Conservation (phyloP, 139 green algal species). For the Nannochloris sp. region DNA sequence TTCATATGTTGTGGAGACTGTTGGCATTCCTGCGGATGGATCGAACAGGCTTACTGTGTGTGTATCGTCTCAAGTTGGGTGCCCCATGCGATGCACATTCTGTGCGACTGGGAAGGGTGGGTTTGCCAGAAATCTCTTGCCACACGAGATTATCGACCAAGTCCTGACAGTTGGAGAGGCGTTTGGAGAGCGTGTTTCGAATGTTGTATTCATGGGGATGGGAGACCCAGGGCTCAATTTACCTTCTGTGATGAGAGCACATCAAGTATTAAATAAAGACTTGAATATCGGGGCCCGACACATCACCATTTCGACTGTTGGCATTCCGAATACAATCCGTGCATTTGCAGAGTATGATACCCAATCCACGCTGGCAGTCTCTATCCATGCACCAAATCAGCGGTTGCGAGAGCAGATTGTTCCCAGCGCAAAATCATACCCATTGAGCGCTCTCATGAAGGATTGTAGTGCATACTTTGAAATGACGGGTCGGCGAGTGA, state of each 20-base stretch:
- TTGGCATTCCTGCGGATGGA: conserved; percentile 50
- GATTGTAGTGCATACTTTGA: conserved; percentile 70
- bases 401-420: conserved; percentile 57
- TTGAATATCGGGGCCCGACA: conserved; percentile 75
- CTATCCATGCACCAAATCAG: conserved; percentile 64
- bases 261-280: conserved; percentile 65
- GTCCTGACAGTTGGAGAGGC: conserved; percentile 53
- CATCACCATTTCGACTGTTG: conserved; percentile 98
- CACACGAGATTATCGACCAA: conserved; percentile 92
- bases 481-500: conserved; percentile 74
- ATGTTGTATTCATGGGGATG: conserved; percentile 94
- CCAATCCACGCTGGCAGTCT: conserved; percentile 72
- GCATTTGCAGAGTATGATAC: conserved; percentile 48
- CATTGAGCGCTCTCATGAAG: conserved; percentile 64
- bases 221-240: conserved; percentile 93
- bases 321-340: conserved; percentile 53
- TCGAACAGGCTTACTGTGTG: conserved; percentile 78
- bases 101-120: conserved; percentile 95
- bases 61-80: conserved; percentile 94
- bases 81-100: conserved; percentile 95
- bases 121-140: conserved; percentile 85
- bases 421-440: conserved; percentile 68
- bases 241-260: conserved; percentile 56
- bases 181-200: conserved; percentile 35
- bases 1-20: conserved; percentile 77